These are phyloP conservation scores for Sugiyamaella lignohabitans DNA, from an alignment of 805 yeast species.

Conservation along the genomic window DNA sequence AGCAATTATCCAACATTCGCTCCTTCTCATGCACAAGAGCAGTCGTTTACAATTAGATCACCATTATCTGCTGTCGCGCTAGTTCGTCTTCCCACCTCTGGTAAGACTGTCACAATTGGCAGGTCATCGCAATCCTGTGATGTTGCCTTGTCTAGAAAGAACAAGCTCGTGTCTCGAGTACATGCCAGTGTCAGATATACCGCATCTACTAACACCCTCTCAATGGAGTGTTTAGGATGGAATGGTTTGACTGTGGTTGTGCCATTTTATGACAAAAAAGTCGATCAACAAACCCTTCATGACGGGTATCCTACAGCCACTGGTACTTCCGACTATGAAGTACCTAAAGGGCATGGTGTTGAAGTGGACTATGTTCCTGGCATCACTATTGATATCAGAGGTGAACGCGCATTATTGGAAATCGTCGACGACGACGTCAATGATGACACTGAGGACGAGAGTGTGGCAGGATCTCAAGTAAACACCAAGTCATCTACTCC, in stretches of 20 bases:
- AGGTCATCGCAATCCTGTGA: conserved; percentile 61
- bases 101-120: conserved; percentile 46
- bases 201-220: conserved; percentile 29
- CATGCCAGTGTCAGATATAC: conserved; percentile 52
- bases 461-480: neutral
- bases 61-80: conserved; percentile 35
- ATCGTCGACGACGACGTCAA: conserved; percentile 39
- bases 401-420: conserved; percentile 50
- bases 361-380: conserved; percentile 57
- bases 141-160: conserved; percentile 41
- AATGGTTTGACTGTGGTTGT: conserved; percentile 70
- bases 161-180: conserved; percentile 56
- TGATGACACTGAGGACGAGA: conserved; percentile 41
- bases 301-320: conserved; percentile 16
- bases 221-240: conserved; percentile 71
- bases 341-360: conserved; percentile 58
- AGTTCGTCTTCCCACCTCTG: conserved; percentile 38
- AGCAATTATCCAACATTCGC: conserved; percentile 5
- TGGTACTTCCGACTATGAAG: conserved; percentile 37
- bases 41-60: conserved; percentile 21
- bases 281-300: neutral
- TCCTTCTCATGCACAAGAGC: conserved; percentile 10
- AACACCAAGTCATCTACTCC: neutral
- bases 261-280: conserved; percentile 37
- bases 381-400: conserved; percentile 63